These are phyloP conservation scores for Blakeslea trispora DNA, from an alignment of 371 early-diverging fungal species.

Conservation along the genomic window DNA sequence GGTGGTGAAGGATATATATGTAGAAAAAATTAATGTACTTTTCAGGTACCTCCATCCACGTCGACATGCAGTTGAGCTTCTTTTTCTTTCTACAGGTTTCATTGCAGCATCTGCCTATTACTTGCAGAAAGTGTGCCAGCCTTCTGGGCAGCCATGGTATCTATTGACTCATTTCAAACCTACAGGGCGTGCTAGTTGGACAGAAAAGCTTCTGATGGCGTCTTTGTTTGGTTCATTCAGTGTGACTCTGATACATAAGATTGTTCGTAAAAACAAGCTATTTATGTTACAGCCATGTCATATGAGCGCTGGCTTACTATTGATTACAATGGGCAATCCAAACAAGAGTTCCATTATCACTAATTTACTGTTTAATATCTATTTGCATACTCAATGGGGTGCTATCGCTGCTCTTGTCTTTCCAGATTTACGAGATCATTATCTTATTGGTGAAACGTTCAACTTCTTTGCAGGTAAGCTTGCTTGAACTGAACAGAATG, in stretches of 20 bases:
- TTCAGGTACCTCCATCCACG: constrained; percentile 61
- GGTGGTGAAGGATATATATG: neutral
- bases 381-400: constrained; percentile 66
- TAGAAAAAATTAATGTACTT: neutral
- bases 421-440: constrained; percentile 61
- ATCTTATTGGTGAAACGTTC: constrained; percentile 54
- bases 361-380: constrained; percentile 59
- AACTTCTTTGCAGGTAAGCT: constrained; percentile 64
- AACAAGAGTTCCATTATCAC: constrained; percentile 43
- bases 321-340: constrained; percentile 49
- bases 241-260: constrained; percentile 52
- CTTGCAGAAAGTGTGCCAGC: constrained; percentile 42
- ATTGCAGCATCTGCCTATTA: constrained; percentile 41
- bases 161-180: constrained; percentile 35
- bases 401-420: constrained; percentile 56
- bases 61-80: constrained; percentile 59
- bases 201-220: constrained; percentile 43
- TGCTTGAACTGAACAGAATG: neutral
- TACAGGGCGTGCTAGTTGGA: constrained; percentile 36
- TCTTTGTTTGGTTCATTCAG: constrained; percentile 44
- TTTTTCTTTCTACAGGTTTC: constrained; percentile 54
- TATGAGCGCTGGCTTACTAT: constrained; percentile 57
- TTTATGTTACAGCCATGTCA: constrained; percentile 71
- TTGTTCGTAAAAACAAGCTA: constrained; percentile 45
- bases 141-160: constrained; percentile 38